These are phyloP conservation scores for Calcarisporium arbuscula DNA, from an alignment of 2,329 filamentous ascomycete genomes.

Conservation along the genomic window DNA sequence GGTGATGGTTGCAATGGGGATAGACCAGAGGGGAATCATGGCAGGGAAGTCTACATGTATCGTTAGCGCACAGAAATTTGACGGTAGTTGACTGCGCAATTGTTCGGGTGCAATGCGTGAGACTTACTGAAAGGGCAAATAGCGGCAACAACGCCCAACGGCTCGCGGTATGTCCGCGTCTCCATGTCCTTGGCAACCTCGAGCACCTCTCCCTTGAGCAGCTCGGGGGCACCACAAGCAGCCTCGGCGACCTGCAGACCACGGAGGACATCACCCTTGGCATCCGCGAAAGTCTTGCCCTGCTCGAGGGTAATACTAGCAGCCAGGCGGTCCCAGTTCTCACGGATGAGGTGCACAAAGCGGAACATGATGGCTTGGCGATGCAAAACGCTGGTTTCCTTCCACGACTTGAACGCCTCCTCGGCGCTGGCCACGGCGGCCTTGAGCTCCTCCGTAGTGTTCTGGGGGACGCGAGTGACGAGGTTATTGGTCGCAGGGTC, in stretches of 20 bases:
- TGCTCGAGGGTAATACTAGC: slow-evolving; percentile 84
- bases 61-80: slow-evolving; percentile 7
- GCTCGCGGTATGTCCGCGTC: slow-evolving; percentile 75
- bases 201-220: slow-evolving; percentile 76
- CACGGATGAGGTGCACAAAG: slow-evolving; percentile 70
- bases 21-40: slow-evolving; percentile 91
- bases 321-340: slow-evolving; percentile 80
- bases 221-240: slow-evolving; percentile 71
- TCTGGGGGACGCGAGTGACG: slow-evolving; percentile 76
- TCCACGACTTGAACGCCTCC: slow-evolving; percentile 71
- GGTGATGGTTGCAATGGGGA: slow-evolving; percentile 76
- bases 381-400: slow-evolving; percentile 61
- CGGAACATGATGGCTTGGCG: slow-evolving; percentile 86
- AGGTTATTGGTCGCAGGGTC: slow-evolving; percentile 84
- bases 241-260: slow-evolving; percentile 82
- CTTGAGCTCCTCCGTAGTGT: slow-evolving; percentile 69
- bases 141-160: slow-evolving; percentile 72
- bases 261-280: slow-evolving; percentile 72
- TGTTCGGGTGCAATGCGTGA: neutral
- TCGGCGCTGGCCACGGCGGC: slow-evolving; percentile 69
- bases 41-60: slow-evolving; percentile 66
- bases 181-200: slow-evolving; percentile 90
- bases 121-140: slow-evolving; percentile 80
- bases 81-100: too few relatives aligned
- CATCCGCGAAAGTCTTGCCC: slow-evolving; percentile 82